phyloP scores from a whole-genome alignment of 495 filamentous ascomycete species.

The Tirmania nivea region DNA sequence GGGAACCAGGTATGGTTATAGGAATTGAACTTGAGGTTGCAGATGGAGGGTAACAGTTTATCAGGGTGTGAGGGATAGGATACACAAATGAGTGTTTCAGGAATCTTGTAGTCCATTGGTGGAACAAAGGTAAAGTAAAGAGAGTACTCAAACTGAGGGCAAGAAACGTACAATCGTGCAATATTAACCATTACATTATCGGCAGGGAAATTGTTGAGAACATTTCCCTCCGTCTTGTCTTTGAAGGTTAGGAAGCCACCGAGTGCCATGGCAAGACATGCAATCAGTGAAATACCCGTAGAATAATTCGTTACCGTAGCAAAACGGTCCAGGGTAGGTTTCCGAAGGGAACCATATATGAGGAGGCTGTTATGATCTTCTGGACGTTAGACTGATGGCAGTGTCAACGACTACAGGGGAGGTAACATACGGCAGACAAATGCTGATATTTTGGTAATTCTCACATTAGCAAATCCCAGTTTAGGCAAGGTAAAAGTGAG shows the following conservation, averaged over 20 bases:
- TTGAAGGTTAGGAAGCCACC: slow-evolving; percentile 85
- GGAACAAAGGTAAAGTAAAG: no score
- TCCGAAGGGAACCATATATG: slow-evolving; percentile 89
- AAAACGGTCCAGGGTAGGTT: slow-evolving; percentile 86
- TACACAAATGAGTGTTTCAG: no score
- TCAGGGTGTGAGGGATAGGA: no score
- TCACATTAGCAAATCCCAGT: not conserved
- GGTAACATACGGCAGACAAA: slow-evolving; percentile 30
- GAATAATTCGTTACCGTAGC: slow-evolving; percentile 77
- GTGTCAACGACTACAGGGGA: not conserved
- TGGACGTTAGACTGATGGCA: slow-evolving; percentile 6
- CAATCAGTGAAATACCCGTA: slow-evolving; percentile 66
- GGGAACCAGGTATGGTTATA: no score
- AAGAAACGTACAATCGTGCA: slow-evolving; percentile 45
- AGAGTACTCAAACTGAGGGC: no score
- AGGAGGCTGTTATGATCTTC: slow-evolving; percentile 83
- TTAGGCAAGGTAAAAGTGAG: not conserved
- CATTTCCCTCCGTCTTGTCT: slow-evolving; percentile 75
- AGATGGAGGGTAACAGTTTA: no score
- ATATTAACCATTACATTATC: slow-evolving; percentile 85
- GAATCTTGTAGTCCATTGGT: no score
- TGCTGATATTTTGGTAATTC: not conserved
- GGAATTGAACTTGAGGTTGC: no score
- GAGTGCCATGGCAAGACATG: slow-evolving; percentile 73
- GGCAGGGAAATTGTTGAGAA: slow-evolving; percentile 88